These are phyloP conservation scores for Hymenoscyphus albidus DNA, from an alignment of 2,329 filamentous ascomycete genomes.

Conservation along the genomic window DNA sequence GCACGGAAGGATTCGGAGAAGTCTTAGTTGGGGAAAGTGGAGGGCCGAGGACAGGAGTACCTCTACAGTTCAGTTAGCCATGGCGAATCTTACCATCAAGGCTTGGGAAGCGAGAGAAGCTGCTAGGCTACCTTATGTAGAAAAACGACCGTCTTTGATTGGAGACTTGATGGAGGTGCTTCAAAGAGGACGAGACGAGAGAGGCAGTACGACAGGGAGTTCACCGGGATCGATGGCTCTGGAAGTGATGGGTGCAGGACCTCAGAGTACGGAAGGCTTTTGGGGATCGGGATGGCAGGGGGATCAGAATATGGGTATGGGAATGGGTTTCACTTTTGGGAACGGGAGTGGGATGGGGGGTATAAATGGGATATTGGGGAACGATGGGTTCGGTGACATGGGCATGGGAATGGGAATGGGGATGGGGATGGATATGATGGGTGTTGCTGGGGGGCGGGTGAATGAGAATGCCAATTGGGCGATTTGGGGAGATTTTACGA, in stretches of 20 bases:
- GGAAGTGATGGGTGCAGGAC: background rate
- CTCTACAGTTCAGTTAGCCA: conserved; percentile 18
- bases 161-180: background rate
- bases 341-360: background rate
- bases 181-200: background rate
- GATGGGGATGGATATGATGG: background rate
- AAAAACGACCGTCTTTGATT: background rate
- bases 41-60: background rate
- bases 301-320: background rate
- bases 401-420: background rate
- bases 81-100: conserved; percentile 26
- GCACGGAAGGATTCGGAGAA: conserved; percentile 12
- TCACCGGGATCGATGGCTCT: background rate
- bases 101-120: conserved; percentile 28
- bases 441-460: background rate
- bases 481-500: background rate
- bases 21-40: background rate
- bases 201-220: background rate
- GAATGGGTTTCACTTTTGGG: background rate
- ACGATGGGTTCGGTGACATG: background rate
- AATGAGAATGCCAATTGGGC: background rate
- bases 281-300: background rate
- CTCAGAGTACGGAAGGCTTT: background rate
- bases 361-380: background rate
- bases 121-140: conserved; percentile 4